Evolutionary conservation across 805 yeast species (phyloP).

Genomic region (Tetrapisispora iriomotensis): DNA sequence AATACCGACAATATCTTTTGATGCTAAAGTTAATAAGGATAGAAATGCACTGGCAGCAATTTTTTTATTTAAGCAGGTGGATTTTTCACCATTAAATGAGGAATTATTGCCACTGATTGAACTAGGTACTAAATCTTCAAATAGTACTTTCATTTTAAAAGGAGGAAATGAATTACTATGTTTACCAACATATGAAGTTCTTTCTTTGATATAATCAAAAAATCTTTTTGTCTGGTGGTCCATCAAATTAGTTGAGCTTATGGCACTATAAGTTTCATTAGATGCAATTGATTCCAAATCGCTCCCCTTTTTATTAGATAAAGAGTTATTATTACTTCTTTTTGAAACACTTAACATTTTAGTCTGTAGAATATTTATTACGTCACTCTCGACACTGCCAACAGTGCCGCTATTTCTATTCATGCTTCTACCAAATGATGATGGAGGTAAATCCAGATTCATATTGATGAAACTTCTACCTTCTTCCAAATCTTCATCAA

Average conservation of each 20-base stretch:
- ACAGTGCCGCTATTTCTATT: constrained; percentile 15
- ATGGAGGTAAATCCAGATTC: constrained; percentile 25
- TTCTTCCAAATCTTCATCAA: constrained; percentile 23
- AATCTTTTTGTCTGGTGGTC: constrained; percentile 23
- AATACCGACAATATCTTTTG: constrained; percentile 13
- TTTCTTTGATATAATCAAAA: constrained; percentile 21
- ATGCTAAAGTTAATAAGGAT: constrained; percentile 22
- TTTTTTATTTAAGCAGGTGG: constrained; percentile 9
- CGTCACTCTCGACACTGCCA: constrained; percentile 13
- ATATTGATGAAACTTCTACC: constrained; percentile 11
- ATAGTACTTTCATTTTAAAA: constrained; percentile 13
- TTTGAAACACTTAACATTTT: constrained; percentile 4
- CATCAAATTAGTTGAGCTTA: constrained; percentile 2
- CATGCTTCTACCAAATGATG: constrained; percentile 21
- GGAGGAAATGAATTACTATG: constrained; percentile 12
- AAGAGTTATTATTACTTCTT: not conserved
- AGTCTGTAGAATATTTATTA: constrained; percentile 16
- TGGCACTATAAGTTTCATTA: not conserved
- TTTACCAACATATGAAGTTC: constrained; percentile 15
- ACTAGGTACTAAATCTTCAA: constrained; percentile 25
- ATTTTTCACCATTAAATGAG: not conserved
- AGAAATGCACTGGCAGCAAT: constrained; percentile 27
- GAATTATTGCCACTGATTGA: constrained; percentile 3
- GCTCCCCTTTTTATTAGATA: not conserved
- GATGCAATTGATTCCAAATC: constrained; percentile 1